These are phyloP conservation scores for Pelargonium exstipulatum DNA, from an alignment of 441 rosid genomes.

Conservation along the genomic window DNA sequence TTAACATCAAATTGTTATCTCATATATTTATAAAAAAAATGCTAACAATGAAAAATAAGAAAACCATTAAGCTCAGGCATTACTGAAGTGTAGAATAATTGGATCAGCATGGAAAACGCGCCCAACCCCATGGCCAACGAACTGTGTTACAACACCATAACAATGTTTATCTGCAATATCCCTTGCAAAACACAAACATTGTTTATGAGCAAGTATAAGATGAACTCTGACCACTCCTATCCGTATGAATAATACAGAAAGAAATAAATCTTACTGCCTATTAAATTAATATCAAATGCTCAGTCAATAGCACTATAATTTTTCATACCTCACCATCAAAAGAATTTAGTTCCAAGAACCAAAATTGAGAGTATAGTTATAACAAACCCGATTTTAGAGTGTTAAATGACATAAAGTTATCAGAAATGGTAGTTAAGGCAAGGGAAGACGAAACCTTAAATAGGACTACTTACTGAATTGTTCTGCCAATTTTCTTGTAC, in stretches of 20 bases:
- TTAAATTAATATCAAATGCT: background rate
- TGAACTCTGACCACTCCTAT: conserved; percentile 6
- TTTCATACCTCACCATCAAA: background rate
- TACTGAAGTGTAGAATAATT: conserved; percentile 72
- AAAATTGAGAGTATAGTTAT: background rate
- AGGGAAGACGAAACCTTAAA: background rate
- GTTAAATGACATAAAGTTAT: background rate
- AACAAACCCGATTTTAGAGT: background rate
- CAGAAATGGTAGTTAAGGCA: background rate
- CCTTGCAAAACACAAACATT: conserved; percentile 34
- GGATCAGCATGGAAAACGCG: conserved; percentile 87
- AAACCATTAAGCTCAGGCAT: conserved; percentile 21
- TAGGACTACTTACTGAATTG: conserved; percentile 61
- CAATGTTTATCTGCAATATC: conserved; percentile 72
- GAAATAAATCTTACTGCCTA: conserved; percentile 1
- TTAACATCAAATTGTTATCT: conserved; percentile 9
- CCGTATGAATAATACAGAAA: background rate
- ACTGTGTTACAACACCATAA: conserved; percentile 71
- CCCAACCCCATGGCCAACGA: conserved; percentile 94
- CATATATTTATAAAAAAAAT: background rate
- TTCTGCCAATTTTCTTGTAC: conserved; percentile 71
- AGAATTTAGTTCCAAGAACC: background rate
- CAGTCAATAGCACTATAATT: background rate
- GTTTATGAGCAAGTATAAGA: conserved; percentile 20
- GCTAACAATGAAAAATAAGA: conserved; percentile 6